Evolutionary conservation across 2,329 filamentous ascomycete species (phyloP).

Genomic region (Penicillium concentricum): DNA sequence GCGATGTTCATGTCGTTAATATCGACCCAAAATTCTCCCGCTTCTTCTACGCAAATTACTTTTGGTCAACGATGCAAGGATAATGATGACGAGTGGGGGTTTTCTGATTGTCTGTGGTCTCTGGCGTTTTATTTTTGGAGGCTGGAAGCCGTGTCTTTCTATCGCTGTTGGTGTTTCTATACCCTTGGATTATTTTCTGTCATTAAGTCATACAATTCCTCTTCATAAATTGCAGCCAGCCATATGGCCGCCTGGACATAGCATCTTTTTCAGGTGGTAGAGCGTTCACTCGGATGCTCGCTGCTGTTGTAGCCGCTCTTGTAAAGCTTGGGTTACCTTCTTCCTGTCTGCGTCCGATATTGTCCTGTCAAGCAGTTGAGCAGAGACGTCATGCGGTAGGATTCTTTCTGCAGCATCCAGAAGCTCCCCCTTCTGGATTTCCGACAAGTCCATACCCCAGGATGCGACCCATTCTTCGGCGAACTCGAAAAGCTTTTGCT

Average conservation of each 20-base stretch:
- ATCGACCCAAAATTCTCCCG: constrained; percentile 88
- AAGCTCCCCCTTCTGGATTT: constrained; percentile 23
- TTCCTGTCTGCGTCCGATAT: constrained; percentile 24
- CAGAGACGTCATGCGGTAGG: constrained; percentile 25
- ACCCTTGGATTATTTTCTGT: constrained; percentile 20
- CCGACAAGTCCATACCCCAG: constrained; percentile 24
- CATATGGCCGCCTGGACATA: neutral
- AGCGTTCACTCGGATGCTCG: neutral
- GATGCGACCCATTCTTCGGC: constrained; percentile 31
- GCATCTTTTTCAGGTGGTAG: neutral
- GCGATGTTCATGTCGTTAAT: constrained; percentile 91
- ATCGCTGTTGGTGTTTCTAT: constrained; percentile 18
- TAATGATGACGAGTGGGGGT: constrained; percentile 15
- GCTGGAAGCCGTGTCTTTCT: constrained; percentile 5
- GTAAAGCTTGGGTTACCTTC: constrained; percentile 20
- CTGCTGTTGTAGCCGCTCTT: constrained; percentile 1
- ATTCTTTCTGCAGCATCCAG: constrained; percentile 29
- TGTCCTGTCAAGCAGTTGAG: neutral
- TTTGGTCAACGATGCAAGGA: constrained; percentile 80
- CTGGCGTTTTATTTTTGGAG: constrained; percentile 20
- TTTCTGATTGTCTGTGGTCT: constrained; percentile 2
- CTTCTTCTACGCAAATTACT: constrained; percentile 93
- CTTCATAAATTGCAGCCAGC: neutral
- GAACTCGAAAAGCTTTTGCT: constrained; percentile 21
- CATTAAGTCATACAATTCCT: constrained; percentile 9